Conservation (phyloP, 768 basidiomycete species). For the Tulasnella sp. region DNA sequence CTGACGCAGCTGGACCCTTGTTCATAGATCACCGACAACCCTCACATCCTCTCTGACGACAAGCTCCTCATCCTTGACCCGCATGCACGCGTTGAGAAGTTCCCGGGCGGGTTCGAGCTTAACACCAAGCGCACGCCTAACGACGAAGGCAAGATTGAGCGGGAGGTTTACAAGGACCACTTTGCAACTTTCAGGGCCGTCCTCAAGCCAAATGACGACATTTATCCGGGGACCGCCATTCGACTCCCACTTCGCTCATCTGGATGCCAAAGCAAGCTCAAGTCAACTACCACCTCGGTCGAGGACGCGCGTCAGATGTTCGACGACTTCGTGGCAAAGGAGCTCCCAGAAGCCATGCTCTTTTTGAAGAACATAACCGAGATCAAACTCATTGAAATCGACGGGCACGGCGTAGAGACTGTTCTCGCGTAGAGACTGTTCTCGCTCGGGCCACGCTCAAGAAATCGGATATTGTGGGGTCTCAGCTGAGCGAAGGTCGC, state of each 20-base stretch:
- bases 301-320: slow-evolving; percentile 41
- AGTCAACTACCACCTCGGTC: slow-evolving; percentile 36
- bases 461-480: not conserved
- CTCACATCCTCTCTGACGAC: not conserved
- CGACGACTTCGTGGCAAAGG: slow-evolving; percentile 9
- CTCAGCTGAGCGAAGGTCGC: not conserved
- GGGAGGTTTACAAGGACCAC: not conserved
- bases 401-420: no score
- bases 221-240: slow-evolving; percentile 37
- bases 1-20: not conserved
- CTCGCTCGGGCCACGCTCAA: slow-evolving; percentile 17
- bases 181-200: not conserved
- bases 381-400: slow-evolving; percentile 39
- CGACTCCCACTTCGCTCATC: slow-evolving; percentile 41
- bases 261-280: slow-evolving; percentile 31
- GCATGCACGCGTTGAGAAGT: slow-evolving; percentile 1
- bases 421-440: slow-evolving; percentile 6
- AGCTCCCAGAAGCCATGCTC: slow-evolving; percentile 8
- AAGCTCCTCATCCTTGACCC: slow-evolving; percentile 4
- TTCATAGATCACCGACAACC: slow-evolving; percentile 6
- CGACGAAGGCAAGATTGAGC: not conserved
- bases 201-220: not conserved
- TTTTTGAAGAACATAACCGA: slow-evolving; percentile 8
- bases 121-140: not conserved
- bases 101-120: not conserved